Conservation (phyloP, 305 asterid genomes). For the Ajuga reptans region DNA sequence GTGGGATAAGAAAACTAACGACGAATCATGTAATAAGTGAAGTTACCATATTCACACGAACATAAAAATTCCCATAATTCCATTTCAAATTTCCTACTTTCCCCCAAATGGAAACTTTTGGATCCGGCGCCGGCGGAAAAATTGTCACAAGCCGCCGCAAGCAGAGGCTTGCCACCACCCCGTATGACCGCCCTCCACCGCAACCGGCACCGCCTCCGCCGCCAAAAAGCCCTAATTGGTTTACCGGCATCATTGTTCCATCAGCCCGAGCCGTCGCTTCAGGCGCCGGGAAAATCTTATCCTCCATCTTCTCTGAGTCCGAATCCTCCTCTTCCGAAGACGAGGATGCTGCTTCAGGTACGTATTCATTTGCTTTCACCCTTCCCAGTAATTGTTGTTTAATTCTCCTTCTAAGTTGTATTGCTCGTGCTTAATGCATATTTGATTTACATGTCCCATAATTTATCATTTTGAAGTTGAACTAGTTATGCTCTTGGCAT, state of each 20-base stretch:
- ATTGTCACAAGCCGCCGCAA: conserved; percentile 40
- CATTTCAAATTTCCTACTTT: conserved; percentile 24
- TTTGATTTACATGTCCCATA: background rate
- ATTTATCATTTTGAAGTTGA: conserved; percentile 1
- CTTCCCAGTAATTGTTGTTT: background rate
- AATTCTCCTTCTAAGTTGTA: background rate
- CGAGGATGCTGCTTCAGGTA: conserved; percentile 36
- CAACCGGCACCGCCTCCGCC: conserved; percentile 21
- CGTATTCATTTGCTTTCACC: background rate
- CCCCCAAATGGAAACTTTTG: conserved; percentile 33
- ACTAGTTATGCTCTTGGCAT: background rate
- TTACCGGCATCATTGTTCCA: conserved; percentile 45
- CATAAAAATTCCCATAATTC: conserved; percentile 6
- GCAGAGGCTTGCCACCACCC: conserved; percentile 48
- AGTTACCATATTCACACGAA: background rate
- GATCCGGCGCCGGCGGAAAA: conserved; percentile 65
- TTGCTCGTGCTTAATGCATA: background rate
- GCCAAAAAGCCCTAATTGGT: conserved; percentile 47
- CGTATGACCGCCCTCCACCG: conserved; percentile 49
- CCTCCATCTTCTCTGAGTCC: conserved; percentile 46
- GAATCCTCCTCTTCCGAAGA: conserved; percentile 44
- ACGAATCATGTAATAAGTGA: background rate
- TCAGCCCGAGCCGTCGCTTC: conserved; percentile 60
- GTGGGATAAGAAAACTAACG: background rate
- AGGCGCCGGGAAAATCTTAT: conserved; percentile 52